Base-by-base conservation (phyloP, 257 asterid species). In the Forsythia suspensa region DNA sequence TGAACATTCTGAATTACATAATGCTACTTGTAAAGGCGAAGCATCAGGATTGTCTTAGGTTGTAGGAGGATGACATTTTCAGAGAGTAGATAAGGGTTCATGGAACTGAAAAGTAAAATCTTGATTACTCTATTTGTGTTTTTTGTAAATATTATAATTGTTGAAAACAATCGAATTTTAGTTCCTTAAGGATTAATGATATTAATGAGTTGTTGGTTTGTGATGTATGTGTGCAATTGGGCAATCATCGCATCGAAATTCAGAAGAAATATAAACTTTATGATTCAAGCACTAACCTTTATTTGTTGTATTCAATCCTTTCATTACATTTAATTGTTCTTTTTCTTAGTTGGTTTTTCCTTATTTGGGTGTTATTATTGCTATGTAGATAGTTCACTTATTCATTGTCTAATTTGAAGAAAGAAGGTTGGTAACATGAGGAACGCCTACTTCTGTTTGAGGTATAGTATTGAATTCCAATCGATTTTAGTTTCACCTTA, bases 401-500 rank as follows among this genome's bases (percentile, higher is more conserved):
- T 88, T 89, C 92, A 90, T 94, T 92, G 85, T 94, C 99, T 74
- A 98, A 94, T 86, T 96, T 96, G 92, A 96, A 96, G 96, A 96
- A 89, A 88, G 99, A 98, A 48, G 99, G 98, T 76, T 96, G 99
- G 99, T 91, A 97, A 18, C 97, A 97, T 44, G 99, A 96, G 87
- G 99, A 96, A 88, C 98, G 94, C 77, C 80, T 92, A 92, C 95
- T 96, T 76, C 85, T 96, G 48, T 24, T 24, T 24, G 24, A 24
- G 24, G 24, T 24, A 24, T 24, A 24, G 0, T 24, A 11, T 10
- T 24, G 38, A 21, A 59, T 24, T 24, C 40, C 2, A 4, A 24
- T 29, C n/a, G 18, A 63, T 8, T 36, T 63, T 63, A 8, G 13
- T 63, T 29, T 63, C 10, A 39, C 9, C 70, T 9, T 40, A 63